Base-by-base conservation (phyloP, 441 rosid species). In the Adansonia grandidieri region DNA sequence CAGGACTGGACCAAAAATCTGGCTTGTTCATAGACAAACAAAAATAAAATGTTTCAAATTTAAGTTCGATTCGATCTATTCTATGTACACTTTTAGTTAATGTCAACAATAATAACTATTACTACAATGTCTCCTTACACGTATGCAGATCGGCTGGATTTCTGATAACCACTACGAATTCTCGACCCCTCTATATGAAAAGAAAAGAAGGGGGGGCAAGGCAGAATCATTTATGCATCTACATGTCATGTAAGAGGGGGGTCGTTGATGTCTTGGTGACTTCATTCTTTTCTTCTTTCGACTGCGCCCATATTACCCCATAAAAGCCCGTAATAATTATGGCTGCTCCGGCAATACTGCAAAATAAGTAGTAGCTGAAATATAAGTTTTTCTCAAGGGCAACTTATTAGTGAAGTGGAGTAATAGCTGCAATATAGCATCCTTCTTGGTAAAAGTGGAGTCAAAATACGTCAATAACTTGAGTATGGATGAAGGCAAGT, bases 241-340 rank as follows among this genome's bases (percentile, higher is more conserved):
- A 58, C 22, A 63, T 75, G 48, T n/a, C 68, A 6, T 75, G 60
- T 28, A 75, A 62, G 47, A 87, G 82, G 0, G 88, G 87, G 24
- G 78, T 56, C 69, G 76, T 75, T 14, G 72, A 66, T 4, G 81
- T 63, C 48, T 19, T 6, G 15, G 51, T 13, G 1, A n/a, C 71
- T 76, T 75, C 42, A 50, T 2, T 51, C 24, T 83, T 77, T 56
- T 76, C 82, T 60, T 88, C 91, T 69, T 80, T 72, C 82, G 84
- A 84, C 67, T 79, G 82, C 7, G 90, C 90, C 91, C 89, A 86
- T 5, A 85, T 79, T n/a, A 88, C 91, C 24, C 90, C 90, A 70
- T 89, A 89, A 78, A 89, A 88, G 47, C 93, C 93, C 0, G 76
- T 84, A 15, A 88, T 88, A 28, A 88, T 85, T 68, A 86, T 47